phyloP scores from a whole-genome alignment of 129 eudicot species.

The Ambrosia artemisiifolia region DNA sequence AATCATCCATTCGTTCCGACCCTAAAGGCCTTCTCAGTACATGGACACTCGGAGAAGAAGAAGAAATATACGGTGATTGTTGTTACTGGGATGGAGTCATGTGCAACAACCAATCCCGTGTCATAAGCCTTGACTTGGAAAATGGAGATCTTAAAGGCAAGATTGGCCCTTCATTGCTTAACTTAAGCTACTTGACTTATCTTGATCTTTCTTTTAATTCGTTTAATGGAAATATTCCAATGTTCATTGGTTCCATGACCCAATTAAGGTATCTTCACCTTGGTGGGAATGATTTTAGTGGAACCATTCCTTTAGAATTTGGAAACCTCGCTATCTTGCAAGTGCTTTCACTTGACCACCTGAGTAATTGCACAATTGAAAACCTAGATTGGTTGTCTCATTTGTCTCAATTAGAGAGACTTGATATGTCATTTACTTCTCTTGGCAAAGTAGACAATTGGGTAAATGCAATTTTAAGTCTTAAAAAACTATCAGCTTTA shows the following conservation, averaged over 20 bases:
- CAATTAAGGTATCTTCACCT: no score
- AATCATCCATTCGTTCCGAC: no score
- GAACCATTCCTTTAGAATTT: no score
- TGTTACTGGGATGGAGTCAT: constrained; percentile 18
- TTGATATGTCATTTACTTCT: constrained; percentile 3
- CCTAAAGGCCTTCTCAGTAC: no score
- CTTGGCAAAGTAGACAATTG: constrained; percentile 12
- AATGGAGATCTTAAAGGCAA: background rate
- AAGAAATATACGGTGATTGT: background rate
- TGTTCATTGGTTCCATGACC: no score
- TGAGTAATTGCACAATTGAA: background rate
- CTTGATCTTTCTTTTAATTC: no score
- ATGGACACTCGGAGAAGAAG: constrained; percentile 20
- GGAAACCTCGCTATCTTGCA: constrained; percentile 1
- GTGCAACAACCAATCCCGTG: constrained; percentile 15
- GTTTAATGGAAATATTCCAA: no score
- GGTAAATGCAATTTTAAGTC: background rate
- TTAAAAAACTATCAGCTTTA: constrained; percentile 3
- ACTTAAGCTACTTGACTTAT: no score
- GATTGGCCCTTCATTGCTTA: constrained; percentile 29
- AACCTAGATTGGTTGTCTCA: no score
- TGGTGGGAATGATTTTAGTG: no score
- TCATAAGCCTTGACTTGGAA: constrained; percentile 8
- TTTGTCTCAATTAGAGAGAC: background rate
- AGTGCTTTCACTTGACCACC: background rate